Base-by-base conservation (phyloP, 2,329 filamentous ascomycete genomes). In the Thelonectria rubi region DNA sequence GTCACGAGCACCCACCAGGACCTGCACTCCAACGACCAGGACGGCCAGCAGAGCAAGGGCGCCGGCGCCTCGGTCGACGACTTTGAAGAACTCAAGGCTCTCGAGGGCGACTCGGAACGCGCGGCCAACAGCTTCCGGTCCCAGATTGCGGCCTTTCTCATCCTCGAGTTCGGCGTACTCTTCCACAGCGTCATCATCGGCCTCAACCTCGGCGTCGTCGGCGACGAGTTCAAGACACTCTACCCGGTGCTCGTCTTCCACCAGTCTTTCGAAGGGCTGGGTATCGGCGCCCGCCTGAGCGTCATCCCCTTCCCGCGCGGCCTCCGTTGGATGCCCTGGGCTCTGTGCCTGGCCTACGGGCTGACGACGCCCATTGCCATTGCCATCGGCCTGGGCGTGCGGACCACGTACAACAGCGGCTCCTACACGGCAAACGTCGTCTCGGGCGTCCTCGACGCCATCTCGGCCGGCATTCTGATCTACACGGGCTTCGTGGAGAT, bases 401-500 rank as follows among this genome's bases (percentile, higher is more conserved):
- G 67, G 46, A 68, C 71, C 10, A 72, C 67, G n/a, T 74, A 73
- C 55, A 59, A 74, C 55, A 73, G 70, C 34, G 62, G 63, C 3
- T 66, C 65, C 1, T 64, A 50, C n/a, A 73, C 69, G 2, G 72
- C 75, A 1, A 80, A 91, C 62, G 84, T 96, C 40, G 85, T 93
- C 63, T 93, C 93, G 67, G 93, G 93, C 11, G 81, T 96, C 0
- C 93, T 97, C 65, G 92, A 97, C 73, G 86, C 91, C 1, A 91
- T 96, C 67, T 92, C 88, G 34, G 91, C 91, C 0, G 93, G 93
- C 34, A 95, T 97, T 63, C 80, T 97, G 51, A 89, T 97, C 59
- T 97, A 97, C 76, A 96, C 93, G 0, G 92, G 91, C 2, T 80
- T 97, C 17, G 92, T 97, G 8, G 93, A 97, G 79, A 81, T 97